Evolutionary conservation across 305 asterid genomes (phyloP).

Genomic region (Fraxinus velutina): DNA sequence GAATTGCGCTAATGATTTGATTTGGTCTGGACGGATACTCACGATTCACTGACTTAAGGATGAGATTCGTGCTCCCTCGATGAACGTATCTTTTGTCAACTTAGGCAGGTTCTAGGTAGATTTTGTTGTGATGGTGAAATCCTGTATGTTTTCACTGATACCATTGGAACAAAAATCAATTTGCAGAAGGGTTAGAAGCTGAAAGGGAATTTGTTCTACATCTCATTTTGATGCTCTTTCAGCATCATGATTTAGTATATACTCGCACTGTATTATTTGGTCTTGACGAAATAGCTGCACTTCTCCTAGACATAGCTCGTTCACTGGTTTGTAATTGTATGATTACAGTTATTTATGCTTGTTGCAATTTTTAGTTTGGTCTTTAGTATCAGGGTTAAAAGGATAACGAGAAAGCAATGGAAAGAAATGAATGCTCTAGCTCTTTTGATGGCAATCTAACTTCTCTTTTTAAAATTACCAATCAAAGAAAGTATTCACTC

Average conservation of each 20-base stretch:
- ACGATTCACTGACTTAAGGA: neutral
- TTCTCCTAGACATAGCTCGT: neutral
- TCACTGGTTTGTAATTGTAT: neutral
- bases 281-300: neutral
- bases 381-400: neutral
- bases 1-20: neutral
- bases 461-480: neutral
- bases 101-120: neutral
- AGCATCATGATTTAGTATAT: neutral
- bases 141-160: neutral
- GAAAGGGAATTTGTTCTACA: neutral
- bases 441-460: neutral
- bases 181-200: neutral
- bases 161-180: neutral
- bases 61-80: neutral
- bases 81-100: neutral
- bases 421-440: neutral
- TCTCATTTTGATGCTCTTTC: neutral
- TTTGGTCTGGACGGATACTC: conserved; percentile 12
- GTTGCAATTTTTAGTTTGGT: neutral
- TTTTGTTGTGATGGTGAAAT: neutral
- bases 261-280: neutral
- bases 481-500: neutral
- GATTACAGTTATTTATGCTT: neutral
- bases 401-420: neutral